phyloP scores from a whole-genome alignment of 2,329 filamentous ascomycete genomes.

The Colletotrichum tropicale region DNA sequence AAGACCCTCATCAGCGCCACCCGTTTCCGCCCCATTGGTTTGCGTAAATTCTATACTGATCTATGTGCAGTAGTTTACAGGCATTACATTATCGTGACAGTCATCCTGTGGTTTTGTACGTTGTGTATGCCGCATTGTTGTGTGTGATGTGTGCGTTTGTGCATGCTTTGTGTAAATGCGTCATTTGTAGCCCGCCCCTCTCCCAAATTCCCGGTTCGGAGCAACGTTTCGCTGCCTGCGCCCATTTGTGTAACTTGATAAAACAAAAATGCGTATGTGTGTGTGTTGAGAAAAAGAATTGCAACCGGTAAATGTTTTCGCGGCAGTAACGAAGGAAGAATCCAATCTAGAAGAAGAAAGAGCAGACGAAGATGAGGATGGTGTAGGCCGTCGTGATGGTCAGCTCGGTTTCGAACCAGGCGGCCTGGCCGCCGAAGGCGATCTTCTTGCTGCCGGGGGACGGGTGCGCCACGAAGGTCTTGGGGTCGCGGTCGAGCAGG shows the following conservation, averaged over 20 bases:
- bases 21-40: neutral
- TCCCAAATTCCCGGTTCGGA: neutral
- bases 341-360: slow-evolving; percentile 37
- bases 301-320: neutral
- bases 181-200: neutral
- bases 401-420: slow-evolving; percentile 62
- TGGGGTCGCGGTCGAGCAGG: slow-evolving; percentile 58
- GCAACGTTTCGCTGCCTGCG: neutral
- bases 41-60: slow-evolving; percentile 17
- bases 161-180: neutral
- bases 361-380: slow-evolving; percentile 49
- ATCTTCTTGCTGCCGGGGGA: slow-evolving; percentile 57
- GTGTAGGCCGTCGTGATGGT: slow-evolving; percentile 56
- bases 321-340: neutral
- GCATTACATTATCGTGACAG: slow-evolving; percentile 22
- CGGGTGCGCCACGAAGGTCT: slow-evolving; percentile 59
- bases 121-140: neutral
- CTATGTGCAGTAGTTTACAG: slow-evolving; percentile 19
- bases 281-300: neutral
- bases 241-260: neutral
- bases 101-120: slow-evolving; percentile 8
- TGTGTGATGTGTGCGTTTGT: neutral
- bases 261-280: neutral
- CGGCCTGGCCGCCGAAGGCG: slow-evolving; percentile 56
- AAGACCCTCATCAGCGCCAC: neutral